These are phyloP conservation scores for Candolleomyces aberdarensis DNA, from an alignment of 768 basidiomycete species.

Conservation along the genomic window DNA sequence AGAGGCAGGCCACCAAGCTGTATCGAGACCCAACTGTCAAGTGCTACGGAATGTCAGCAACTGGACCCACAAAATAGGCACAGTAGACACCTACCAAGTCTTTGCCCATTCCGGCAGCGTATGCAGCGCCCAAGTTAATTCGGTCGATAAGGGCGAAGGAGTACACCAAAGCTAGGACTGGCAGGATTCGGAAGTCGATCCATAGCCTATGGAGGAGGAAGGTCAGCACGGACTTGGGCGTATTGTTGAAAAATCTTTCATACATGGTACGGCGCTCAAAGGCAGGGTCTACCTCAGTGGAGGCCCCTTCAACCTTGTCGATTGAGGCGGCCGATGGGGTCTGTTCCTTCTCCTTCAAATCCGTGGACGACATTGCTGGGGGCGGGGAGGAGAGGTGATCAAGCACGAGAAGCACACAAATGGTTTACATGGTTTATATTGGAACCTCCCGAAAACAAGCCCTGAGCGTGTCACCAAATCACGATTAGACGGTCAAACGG, in stretches of 20 bases:
- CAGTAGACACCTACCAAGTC: conserved; percentile 27
- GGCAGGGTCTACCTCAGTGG: not conserved
- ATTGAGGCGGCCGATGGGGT: conserved; percentile 5
- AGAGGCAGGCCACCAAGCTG: conserved; percentile 40
- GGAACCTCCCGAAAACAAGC: too few species aligned
- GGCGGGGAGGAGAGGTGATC: too few species aligned
- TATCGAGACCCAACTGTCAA: conserved; percentile 33
- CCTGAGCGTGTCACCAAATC: too few species aligned
- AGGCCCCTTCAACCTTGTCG: conserved; percentile 4
- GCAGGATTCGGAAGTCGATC: conserved; percentile 41
- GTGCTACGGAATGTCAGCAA: conserved; percentile 17
- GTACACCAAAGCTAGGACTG: conserved; percentile 37
- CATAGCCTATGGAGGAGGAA: conserved; percentile 26
- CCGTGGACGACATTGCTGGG: not conserved
- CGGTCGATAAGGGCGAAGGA: conserved; percentile 44
- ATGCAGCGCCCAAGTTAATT: conserved; percentile 40
- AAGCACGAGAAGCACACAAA: too few species aligned
- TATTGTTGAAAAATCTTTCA: not conserved
- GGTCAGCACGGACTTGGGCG: conserved; percentile 13
- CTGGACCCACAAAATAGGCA: not conserved
- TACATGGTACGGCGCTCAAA: not conserved
- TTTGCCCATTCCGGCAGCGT: conserved; percentile 41
- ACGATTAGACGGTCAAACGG: too few species aligned
- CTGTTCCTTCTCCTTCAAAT: conserved; percentile 1
- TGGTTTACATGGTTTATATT: too few species aligned